Percentiles rank a stretch among this genome's conserved stretches.
phyloP scores from a whole-genome alignment of 108 stramenopile genomes.

The Fragilaria crotonensis region DNA sequence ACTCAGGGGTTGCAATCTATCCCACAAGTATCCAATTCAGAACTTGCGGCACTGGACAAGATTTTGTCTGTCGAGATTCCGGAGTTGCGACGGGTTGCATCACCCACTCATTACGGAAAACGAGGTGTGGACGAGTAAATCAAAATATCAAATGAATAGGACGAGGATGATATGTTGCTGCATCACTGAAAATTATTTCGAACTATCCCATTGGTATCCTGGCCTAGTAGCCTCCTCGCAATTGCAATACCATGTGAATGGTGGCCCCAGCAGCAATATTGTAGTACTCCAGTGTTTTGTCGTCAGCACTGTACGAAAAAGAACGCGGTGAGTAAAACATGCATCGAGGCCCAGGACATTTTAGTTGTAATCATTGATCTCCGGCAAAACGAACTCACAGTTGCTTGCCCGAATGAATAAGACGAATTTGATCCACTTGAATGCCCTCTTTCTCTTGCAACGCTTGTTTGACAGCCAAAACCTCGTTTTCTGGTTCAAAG shows the following conservation, averaged over 20 bases:
- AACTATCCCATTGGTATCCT: not conserved
- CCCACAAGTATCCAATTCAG: constrained; percentile 34
- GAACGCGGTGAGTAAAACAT: too few relatives aligned
- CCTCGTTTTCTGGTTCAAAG: constrained; percentile 93
- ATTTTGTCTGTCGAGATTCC: constrained; percentile 88
- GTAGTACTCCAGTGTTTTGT: constrained; percentile 88
- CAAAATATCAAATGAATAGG: not conserved
- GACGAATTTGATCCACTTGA: constrained; percentile 96
- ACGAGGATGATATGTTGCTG: not conserved
- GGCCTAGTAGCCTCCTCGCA: constrained; percentile 86
- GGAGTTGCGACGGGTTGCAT: constrained; percentile 65
- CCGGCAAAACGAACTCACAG: too few relatives aligned
- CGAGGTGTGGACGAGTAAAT: too few relatives aligned
- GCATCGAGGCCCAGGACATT: too few relatives aligned
- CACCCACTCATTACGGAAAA: constrained; percentile 61
- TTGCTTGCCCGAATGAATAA: constrained; percentile 97
- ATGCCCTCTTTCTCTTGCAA: constrained; percentile 99
- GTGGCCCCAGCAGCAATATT: constrained; percentile 95
- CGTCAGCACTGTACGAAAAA: too few relatives aligned
- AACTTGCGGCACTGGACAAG: constrained; percentile 53
- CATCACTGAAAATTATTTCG: not conserved
- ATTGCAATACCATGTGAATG: constrained; percentile 99
- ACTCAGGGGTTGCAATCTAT: constrained; percentile 37
- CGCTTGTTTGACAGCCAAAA: constrained; percentile 92
- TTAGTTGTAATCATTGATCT: constrained; percentile 1